Base-by-base conservation (phyloP, 495 filamentous ascomycete species). In the Lasiosphaeriaceae sp. region DNA sequence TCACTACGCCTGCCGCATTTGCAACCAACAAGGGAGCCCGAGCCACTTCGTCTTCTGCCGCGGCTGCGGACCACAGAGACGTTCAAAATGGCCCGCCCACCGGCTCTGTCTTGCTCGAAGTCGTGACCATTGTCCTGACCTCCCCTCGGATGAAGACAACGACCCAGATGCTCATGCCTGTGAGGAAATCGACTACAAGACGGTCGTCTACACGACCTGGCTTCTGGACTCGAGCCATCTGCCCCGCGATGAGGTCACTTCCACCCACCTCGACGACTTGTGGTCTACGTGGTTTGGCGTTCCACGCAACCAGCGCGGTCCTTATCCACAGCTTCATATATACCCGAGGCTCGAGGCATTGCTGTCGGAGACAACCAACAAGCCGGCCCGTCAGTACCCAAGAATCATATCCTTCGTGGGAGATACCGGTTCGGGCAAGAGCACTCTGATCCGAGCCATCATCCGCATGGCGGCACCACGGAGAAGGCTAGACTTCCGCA, bases 251-350 rank as follows among this genome's bases (percentile, higher is more conserved):
- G 57, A 50, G n/a, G 52, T 50, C 43, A 5, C 47, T 58, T 11
- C 55, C 9, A 37, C 34, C 34, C 34, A 62, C 24, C 39, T 62
- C 24, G 52, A 58, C 8, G 60, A 62, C 24, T 17, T 58, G 2
- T 56, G 56, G 52, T 54, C 60, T 9, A 62, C 55, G 9, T 62
- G 55, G 60, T 62, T 62, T 35, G 56, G 60, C 11, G 55, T 62
- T 17, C 60, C 60, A 16, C 60, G 54, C 43, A 47, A 58, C 22
- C 60, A 62, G 39, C 43, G 55, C 21, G 59, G 49, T 17, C 54
- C 59, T 0, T 46, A 46, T 19, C 59, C 59, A 1, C 48, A 62
- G 17, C 55, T 62, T 3, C 29, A 39, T 24, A 52, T 62, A 35
- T 62, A 47, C 20, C 59, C 59, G 2, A 54, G 59, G 2, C 31